A percentile compares a stretch with the other conserved stretches of the same genome.
Evolutionary conservation across 2,329 filamentous ascomycete species (phyloP).

Genomic region (Trichoderma simmonsii): DNA sequence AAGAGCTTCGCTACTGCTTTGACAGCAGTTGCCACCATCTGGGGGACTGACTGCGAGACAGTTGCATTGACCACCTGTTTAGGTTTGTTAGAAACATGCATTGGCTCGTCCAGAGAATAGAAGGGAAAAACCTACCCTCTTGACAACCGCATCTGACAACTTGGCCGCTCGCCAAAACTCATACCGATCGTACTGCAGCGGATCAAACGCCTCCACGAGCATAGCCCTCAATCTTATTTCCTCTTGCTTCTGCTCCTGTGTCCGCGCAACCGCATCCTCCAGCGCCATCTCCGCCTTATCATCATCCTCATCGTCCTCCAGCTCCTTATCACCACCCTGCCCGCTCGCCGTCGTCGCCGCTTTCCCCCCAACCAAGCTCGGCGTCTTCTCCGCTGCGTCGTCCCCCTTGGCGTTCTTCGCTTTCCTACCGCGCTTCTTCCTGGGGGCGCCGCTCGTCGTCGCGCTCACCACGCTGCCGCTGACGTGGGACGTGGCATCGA

Average conservation of each 20-base stretch:
- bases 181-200: conserved; percentile 66
- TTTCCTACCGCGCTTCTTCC: conserved; percentile 62
- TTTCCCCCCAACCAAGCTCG: conserved; percentile 41
- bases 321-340: conserved; percentile 43
- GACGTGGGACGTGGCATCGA: conserved; percentile 58
- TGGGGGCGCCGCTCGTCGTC: conserved; percentile 38
- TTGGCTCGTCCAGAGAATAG: not conserved
- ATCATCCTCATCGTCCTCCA: conserved; percentile 57
- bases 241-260: conserved; percentile 65
- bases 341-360: conserved; percentile 45
- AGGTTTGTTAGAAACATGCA: not conserved
- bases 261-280: conserved; percentile 57
- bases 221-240: conserved; percentile 57
- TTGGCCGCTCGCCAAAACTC: conserved; percentile 68
- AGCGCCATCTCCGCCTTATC: conserved; percentile 55
- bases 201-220: conserved; percentile 62
- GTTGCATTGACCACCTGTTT: conserved; percentile 71
- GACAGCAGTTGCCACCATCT: conserved; percentile 71
- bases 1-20: conserved; percentile 74
- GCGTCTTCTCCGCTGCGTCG: conserved; percentile 40
- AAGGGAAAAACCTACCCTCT: conserved; percentile 49
- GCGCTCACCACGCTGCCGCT: conserved; percentile 58
- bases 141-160: conserved; percentile 65
- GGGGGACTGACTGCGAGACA: conserved; percentile 73
- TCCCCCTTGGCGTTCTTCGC: conserved; percentile 54